Evolutionary conservation across 2,329 filamentous ascomycete genomes (phyloP), one percentile per base, ranked within the genome.

Genomic region (Westerdykella ornata): DNA sequence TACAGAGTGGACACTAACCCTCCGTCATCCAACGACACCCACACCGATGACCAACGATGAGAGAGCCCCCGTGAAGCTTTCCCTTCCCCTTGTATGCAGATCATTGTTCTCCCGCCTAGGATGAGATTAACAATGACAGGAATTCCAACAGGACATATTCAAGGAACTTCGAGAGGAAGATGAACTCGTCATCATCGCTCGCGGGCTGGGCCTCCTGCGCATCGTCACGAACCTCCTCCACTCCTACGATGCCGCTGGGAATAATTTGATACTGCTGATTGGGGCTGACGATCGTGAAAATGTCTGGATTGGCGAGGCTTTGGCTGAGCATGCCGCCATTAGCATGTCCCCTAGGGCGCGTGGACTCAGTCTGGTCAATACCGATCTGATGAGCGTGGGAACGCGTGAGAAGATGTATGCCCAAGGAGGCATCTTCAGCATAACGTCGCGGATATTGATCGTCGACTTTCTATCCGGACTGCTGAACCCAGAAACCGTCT

Each of bases 121-220:
- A 26, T 26, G 22, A 26, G 7, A 15, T 15, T 57, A 22, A 63
- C 57, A 53, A 57, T 46, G 56, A 47, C 53, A 78, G 72, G 75
- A 88, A 74, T 98, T 94, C 67, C 92, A 98, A 72, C 89, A 97
- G 72, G 84, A 87, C 60, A 80, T 97, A 57, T 97, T 97, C 72
- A 87, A 63, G 39, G 61, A 66, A 51, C 55, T 67, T 52, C 84
- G 88, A 49, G 73, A 81, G 46, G 86, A 96, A 71, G 92, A 98
- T 85, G 85, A 94, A 68, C 82, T 98, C 50, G 84, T 97, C 56
- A 76, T 98, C 41, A 78, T 97, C 41, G 92, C 90, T 32, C 85
- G 88, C 39, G 92, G 92, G 53, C 82, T 98, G 36, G 92, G 92
- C 54, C 81, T 97, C 35, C 79, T 96, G 64, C 87, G 88, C 52